Evolutionary conservation across 2,329 filamentous ascomycete species (phyloP), one percentile per base, ranked within the genome.

Genomic region (Periglandula ipomoeae): DNA sequence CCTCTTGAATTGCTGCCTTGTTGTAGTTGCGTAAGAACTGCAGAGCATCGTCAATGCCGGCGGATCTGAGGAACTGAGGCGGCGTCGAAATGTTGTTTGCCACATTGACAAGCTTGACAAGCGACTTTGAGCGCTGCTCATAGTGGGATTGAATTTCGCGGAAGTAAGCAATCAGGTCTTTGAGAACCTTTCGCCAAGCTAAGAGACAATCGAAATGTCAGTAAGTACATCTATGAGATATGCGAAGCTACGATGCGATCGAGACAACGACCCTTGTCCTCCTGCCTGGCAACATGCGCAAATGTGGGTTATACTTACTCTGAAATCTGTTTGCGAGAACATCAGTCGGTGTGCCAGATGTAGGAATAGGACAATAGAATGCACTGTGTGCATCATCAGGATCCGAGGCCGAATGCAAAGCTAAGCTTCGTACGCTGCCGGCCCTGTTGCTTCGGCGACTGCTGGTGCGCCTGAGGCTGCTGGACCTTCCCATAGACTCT

Each of bases 161-260:
- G 65, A 96, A 97, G 65, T 95, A 97, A 49, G 86, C 73, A 56
- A 97, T 95, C 40, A 97, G 75, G 56, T 96, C 90, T 65, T 97
- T 97, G 47, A 98, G 78, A 13, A 96, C 78, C 71, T 95, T 95
- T 59, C 93, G 82, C 93, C 93, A 98, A 46, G 87, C 89, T 94
- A 57, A 48, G 20, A 26, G 40, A 37, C 9, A 45, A 19, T 9
- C 19, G n/a, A 10, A 24, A 17, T 2, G 43, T 50, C 44, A 51
- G 38, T 9, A 38, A 5, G 42, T n/a, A 8, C 4, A 7, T 45
- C 20, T 45, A 30, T 1, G 10, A 22, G n/a, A 17, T 6, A 4
- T 19, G 20, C 10, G 19, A 19, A 45, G 22, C 17, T 9, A 32
- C 32, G 15, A n/a, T 5, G 19, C 1, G 32, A 24, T 20, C n/a